Evolutionary conservation across 306 rosid species (phyloP).

Genomic region (Morella rubra): DNA sequence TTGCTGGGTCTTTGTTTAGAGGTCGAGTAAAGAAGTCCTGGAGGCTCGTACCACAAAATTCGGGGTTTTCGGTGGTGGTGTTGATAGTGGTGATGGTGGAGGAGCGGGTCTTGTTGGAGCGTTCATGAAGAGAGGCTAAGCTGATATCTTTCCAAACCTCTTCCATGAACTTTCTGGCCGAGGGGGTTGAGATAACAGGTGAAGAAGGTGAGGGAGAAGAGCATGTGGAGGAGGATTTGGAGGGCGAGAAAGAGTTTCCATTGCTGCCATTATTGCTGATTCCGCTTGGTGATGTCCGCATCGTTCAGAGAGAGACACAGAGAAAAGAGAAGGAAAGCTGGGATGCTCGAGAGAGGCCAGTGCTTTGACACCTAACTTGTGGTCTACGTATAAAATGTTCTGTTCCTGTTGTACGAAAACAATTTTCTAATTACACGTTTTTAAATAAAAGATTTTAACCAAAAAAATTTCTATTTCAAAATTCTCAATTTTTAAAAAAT

Average conservation of each 20-base stretch:
- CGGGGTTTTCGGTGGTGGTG: background rate
- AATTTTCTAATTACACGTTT: too few relatives aligned
- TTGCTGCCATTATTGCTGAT: background rate
- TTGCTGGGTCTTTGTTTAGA: constrained; percentile 1
- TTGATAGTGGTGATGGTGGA: background rate
- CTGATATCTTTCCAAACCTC: constrained; percentile 39
- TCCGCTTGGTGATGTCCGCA: background rate
- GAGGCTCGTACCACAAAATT: constrained; percentile 5
- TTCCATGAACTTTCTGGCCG: constrained; percentile 23
- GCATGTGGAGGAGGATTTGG: constrained; percentile 10
- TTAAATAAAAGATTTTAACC: too few relatives aligned
- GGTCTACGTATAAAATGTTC: background rate
- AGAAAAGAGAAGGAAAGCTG: background rate
- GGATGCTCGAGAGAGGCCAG: background rate
- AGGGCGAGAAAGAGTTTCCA: background rate
- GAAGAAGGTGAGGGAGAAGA: constrained; percentile 1
- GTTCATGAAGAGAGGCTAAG: constrained; percentile 21
- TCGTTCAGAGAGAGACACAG: background rate
- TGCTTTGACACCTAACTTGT: background rate
- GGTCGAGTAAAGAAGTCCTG: constrained; percentile 34
- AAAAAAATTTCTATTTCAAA: too few relatives aligned
- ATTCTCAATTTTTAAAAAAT: too few relatives aligned
- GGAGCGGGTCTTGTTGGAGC: constrained; percentile 10
- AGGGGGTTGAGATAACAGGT: background rate
- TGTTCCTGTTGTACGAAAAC: background rate